Evolutionary conservation across 2,329 filamentous ascomycete genomes (phyloP), one percentile per base, ranked within the genome.

Genomic region (Fusarium globosum): DNA sequence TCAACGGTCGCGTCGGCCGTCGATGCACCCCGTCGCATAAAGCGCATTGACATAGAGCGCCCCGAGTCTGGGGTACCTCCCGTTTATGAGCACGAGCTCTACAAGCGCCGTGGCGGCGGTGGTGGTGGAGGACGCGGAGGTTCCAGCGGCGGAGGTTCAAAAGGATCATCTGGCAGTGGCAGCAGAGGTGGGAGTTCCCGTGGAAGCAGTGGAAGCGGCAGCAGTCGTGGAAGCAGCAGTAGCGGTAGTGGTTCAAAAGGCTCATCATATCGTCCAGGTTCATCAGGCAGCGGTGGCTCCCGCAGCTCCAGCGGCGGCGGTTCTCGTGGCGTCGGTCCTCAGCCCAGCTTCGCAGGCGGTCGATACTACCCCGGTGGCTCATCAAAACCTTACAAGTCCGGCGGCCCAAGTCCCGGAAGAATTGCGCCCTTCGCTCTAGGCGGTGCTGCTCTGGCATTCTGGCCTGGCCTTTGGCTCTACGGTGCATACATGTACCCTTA

Each of bases 281-380:
- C 72, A 52, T 63, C 65, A 41, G 38, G 61, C 21, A 41, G 49
- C 57, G 52, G 68, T 35, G 55, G 43, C 18, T 51, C 46, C 26
- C 60, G 51, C 18, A 51, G 39, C 20, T 51, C 46, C 35, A 58
- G 46, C 15, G 57, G 49, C 30, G 45, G 68, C 20, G 79, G 81
- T 14, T 91, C 91, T 7, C 85, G 82, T 9, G 91, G 92, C 66
- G 88, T 87, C 58, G 91, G 92, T 21, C 82, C 87, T 2, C 76
- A 83, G 21, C 90, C 89, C 7, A 69, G 78, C 2, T 94, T 88
- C 76, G 91, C 90, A 49, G 89, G 90, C 42, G 91, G 91, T 13
- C 76, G 79, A 58, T 93, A 87, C 80, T 95, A 94, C 78, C 88
- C 88, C 42, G 92, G 92, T 55, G 93, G 93, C 55, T 87, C 90